phyloP scores from a whole-genome alignment of 192 early-diverging fungal species.

The Blastocladiella britannica region DNA sequence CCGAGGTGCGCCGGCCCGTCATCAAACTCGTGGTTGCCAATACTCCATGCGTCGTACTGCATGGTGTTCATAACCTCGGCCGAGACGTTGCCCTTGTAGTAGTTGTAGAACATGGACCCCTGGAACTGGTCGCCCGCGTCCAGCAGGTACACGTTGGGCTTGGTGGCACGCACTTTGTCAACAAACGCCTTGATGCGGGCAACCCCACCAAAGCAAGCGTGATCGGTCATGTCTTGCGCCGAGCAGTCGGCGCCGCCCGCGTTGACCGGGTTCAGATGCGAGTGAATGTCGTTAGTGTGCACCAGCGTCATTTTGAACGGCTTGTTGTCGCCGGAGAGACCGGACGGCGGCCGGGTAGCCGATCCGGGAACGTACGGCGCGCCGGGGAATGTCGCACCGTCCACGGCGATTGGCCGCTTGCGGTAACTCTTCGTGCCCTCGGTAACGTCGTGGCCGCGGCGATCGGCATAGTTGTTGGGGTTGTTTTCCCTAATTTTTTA shows the following conservation, averaged over 20 bases:
- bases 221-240: constrained; percentile 10
- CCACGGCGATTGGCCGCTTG: too few species aligned
- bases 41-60: constrained; percentile 30
- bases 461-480: neutral
- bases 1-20: constrained; percentile 30
- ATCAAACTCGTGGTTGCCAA: constrained; percentile 64
- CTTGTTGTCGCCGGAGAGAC: too few species aligned
- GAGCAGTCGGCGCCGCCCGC: constrained; percentile 22
- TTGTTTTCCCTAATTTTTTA: too few species aligned
- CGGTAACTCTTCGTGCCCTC: too few species aligned
- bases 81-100: constrained; percentile 36
- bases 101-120: constrained; percentile 44
- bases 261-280: constrained; percentile 28
- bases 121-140: constrained; percentile 51
- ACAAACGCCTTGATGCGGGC: constrained; percentile 39
- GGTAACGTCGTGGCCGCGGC: neutral
- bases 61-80: constrained; percentile 42
- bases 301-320: neutral
- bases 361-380: too few species aligned
- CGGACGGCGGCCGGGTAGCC: too few species aligned
- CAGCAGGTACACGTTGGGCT: constrained; percentile 31
- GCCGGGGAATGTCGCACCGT: too few species aligned
- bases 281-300: constrained; percentile 26
- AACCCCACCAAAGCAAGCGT: constrained; percentile 32
- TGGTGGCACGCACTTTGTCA: constrained; percentile 24